Conservation (phyloP, 169 alveolate species). For the Plasmodium reichenowi region DNA sequence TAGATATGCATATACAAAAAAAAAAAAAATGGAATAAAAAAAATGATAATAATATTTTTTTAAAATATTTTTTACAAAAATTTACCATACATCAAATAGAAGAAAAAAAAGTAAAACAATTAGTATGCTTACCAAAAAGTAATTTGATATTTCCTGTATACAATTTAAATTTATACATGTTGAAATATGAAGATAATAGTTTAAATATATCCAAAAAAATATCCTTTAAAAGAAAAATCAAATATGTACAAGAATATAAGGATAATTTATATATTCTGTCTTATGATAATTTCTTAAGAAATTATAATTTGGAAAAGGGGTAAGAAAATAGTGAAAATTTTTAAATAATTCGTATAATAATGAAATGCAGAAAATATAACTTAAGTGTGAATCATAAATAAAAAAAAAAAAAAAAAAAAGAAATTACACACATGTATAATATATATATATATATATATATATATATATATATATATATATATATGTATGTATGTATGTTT, state of each 20-base stretch:
- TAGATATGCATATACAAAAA: constrained; percentile 15
- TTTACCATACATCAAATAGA: constrained; percentile 24
- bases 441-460: background rate
- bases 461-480: background rate
- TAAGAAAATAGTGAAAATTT: constrained; percentile 5
- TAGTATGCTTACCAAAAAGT: constrained; percentile 43
- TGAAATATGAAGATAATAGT: constrained; percentile 43
- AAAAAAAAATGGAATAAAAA: constrained; percentile 15
- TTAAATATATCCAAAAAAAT: constrained; percentile 42
- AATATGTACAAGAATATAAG: constrained; percentile 49
- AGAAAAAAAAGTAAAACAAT: constrained; percentile 47
- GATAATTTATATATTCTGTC: constrained; percentile 27
- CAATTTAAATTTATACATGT: constrained; percentile 17
- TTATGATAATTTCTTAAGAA: constrained; percentile 41
- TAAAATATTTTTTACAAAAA: constrained; percentile 27
- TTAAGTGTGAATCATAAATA: background rate
- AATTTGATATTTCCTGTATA: constrained; percentile 48
- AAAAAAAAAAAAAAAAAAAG: background rate
- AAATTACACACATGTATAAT: background rate
- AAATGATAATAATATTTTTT: constrained; percentile 48
- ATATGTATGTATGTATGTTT: background rate
- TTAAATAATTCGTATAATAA: background rate
- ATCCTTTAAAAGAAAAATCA: constrained; percentile 16
- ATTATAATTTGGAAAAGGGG: constrained; percentile 56
- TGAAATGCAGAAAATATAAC: too few species aligned